Conservation (phyloP, 1,284 basidiomycete species). For the Sanghuangporus sanghuang region DNA sequence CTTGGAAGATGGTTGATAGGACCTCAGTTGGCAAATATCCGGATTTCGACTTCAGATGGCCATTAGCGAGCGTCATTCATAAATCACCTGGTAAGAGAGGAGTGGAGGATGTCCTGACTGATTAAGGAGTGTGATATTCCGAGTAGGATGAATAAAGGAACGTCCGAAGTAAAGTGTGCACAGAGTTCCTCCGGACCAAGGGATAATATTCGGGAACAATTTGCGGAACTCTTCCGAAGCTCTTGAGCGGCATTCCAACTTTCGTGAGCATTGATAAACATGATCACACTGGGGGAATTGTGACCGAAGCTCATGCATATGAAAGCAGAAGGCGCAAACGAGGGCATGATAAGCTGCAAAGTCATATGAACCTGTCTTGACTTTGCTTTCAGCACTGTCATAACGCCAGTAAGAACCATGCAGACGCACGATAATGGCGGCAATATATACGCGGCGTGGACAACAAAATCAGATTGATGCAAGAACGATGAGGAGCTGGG, state of each 20-base stretch:
- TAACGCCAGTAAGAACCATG: too few relatives aligned
- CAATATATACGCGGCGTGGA: background rate
- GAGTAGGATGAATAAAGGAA: background rate
- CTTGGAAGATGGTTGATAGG: constrained; percentile 4
- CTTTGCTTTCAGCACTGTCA: too few relatives aligned
- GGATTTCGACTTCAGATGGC: background rate
- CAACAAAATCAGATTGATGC: background rate
- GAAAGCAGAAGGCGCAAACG: too few relatives aligned
- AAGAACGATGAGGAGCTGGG: background rate
- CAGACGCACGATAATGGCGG: background rate
- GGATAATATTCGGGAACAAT: background rate
- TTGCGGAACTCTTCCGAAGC: background rate
- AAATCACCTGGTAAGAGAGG: background rate
- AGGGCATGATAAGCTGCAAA: too few relatives aligned
- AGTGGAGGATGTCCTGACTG: background rate
- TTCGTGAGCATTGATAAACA: too few relatives aligned
- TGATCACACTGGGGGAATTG: too few relatives aligned
- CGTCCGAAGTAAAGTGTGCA: background rate
- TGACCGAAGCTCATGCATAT: too few relatives aligned
- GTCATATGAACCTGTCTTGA: too few relatives aligned
- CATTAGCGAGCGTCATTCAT: constrained; percentile 4
- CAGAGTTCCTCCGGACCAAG: too few relatives aligned
- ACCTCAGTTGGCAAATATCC: constrained; percentile 8
- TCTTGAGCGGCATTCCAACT: too few relatives aligned
- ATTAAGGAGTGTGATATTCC: background rate